Evolutionary conservation across 495 filamentous ascomycete genomes (phyloP), one percentile per base, ranked within the genome.

Genomic region (Parachaetomium inaequale): DNA sequence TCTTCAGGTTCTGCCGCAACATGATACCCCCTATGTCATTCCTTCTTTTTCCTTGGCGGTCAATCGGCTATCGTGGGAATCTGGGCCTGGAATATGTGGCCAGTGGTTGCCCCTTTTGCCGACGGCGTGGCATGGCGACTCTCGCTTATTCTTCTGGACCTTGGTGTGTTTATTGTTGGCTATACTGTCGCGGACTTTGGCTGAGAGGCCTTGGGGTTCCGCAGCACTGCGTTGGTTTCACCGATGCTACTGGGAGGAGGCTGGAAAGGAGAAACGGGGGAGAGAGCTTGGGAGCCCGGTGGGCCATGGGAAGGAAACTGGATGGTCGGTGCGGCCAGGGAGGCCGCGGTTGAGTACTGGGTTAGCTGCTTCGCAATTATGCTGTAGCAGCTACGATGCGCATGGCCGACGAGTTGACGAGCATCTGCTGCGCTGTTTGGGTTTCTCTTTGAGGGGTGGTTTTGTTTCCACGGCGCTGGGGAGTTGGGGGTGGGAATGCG

Each of bases 21-120:
- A 36, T 42, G 58, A 53, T 60, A 59, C 57, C 57, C 45, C 14
- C n/a, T 59, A 28, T 51, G 26, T 19, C 52, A 26, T 25, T 26
- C 32, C 21, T 40, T 38, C n/a, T 51, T 59, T 34, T 21, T n/a
- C n/a, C n/a, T 36, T 15, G 23, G 34, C 52, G 14, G 36, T 40
- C 32, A 25, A 25, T 25, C 3, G 10, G n/a, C 32, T 7, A 28
- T 8, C 15, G 32, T 19, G 14, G 1, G 3, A 2, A 31, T 31
- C 7, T 31, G 49, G 26, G 26, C 5, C 28, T n/a, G 46, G 46
- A 17, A 19, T 3, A 21, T 21, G 10, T 19, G n/a, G 17, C 31
- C n/a, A 34, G 29, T 21, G 17, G 28, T 23, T 46, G 4, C 8
- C 4, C 26, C 25, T 47, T 10, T 26, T 19, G 23, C 3, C 21